Base-by-base conservation (phyloP, 352 stramenopile genomes). In the Saprolegnia diclina region DNA sequence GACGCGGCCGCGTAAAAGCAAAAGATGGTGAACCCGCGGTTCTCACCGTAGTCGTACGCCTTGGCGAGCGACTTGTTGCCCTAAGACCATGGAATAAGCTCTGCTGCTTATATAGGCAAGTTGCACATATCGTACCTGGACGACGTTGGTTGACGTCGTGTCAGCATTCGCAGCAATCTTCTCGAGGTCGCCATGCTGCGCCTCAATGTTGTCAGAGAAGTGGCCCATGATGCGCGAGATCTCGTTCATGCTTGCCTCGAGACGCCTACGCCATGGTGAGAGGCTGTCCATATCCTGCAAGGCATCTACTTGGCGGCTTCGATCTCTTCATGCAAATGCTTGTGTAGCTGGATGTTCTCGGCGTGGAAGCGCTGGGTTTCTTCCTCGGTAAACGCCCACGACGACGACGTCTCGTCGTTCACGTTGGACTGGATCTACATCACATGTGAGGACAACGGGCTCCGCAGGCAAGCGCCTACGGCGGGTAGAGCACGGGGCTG, bases 21-120 rank as follows among this genome's bases (percentile, higher is more conserved):
- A 63, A 95, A 95, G 63, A 95, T 88, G 72, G 89, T 86, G 62
- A 95, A 93, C 7, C 87, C 87, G 59, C 89, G 91, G 65, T 81
- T 80, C n/a, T 72, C 75, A 6, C 87, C 85, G 48, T 93, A 89
- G 64, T 87, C 75, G 48, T 89, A 78, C 1, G 87, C 88, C 37
- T 90, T 78, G 71, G 91, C 78, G 46, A 95, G 66, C 44, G 91
- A 91, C 19, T 75, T 72, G 48, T 89, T 92, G 72, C 87, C 92
- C 81, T 92, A 52, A 10, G 29, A 2, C 29, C 29, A 5, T 5
- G 2, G 29, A 6, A 5, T 35, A 2, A 35, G 29, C 29, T 35
- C 21, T 9, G n/a, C 22, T 44, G 54, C 54, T 52, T 52, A 61
- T 18, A n/a, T n/a, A n/a, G n/a, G n/a, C n/a, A n/a, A n/a, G n/a